Evolutionary conservation across 495 filamentous ascomycete species (phyloP), one percentile per base, ranked within the genome.

Genomic region (Tuber aestivum): DNA sequence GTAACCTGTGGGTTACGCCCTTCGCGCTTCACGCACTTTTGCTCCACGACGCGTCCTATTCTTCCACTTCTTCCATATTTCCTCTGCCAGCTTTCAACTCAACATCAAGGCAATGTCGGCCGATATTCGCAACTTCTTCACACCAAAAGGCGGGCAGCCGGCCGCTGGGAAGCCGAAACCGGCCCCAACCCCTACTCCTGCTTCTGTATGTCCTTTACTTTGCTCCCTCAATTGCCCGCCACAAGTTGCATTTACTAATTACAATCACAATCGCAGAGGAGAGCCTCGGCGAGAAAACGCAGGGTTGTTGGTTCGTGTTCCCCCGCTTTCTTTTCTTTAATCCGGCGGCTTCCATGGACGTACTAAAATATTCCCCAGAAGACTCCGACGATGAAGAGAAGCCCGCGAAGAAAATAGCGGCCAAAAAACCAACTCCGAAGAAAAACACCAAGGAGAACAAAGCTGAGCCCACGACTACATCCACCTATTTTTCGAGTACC

Each of bases 111-210:
- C 56, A 50, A 94, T 93, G 92, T 88, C 92, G 76, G 75, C 88
- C 45, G 93, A 96, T 86, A 96, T 96, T 76, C 86, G 93, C 72
- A 90, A 85, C 78, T 97, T 95, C 81, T 95, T 97, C 84, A 89
- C 89, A 23, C 87, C 89, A 44, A 91, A 89, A 79, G 87, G 86
- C 27, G 86, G 86, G 73, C 83, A 83, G 23, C 75, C 72, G 32
- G 9, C 83, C 41, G 82, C 85, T 41, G 77, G 37, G 87, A 89
- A 76, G 37, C 68, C 48, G 79, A 80, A 72, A 42, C 21, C 76
- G 16, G 70, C 76, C 32, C 18, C 75, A 48, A 71, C 76, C 23
- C 61, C 80, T 37, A 48, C 74, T 44, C n/a, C 76, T 68, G 41
- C 70, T 56, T 69, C 76, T 65, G 80, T 82, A 82, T 32, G 73